Evolutionary conservation across 164 flowering plant species (phyloP), one percentile per base, ranked within the genome.

Genomic region (Umbilicus rupestris): DNA sequence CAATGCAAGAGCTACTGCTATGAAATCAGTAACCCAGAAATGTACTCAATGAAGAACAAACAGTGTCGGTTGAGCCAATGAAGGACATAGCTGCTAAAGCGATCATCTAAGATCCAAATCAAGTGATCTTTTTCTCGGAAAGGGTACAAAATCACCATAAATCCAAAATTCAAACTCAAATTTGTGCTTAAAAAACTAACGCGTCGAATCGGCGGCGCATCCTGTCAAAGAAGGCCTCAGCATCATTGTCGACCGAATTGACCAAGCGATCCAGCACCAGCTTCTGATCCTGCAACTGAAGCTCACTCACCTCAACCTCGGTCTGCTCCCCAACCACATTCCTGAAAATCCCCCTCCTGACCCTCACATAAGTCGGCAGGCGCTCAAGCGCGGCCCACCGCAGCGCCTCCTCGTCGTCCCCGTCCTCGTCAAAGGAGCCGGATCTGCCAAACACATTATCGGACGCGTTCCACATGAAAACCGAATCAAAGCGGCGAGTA

Each of bases 331-430:
- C 98, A 52, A 71, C 78, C 17, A 83, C 24, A 69, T 87, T 76
- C 70, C 70, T 74, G 74, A 94, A 89, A 60, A 91, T 80, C 5
- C 98, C 98, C 42, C 83, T 74, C 37, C 97, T 82, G 3, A 79
- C 90, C 5, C 98, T 78, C 11, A 69, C 69, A 69, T 84, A 89
- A 10, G 98, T 91, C 19, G 96, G 98, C 39, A 94, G 74, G 70
- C 98, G 69, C 84, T 94, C 92, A 69, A 94, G 73, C 65, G 95
- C 98, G n/a, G 96, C 98, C 98, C 97, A 94, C 39, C 79, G 68
- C 7, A 94, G 78, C 37, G 87, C 98, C 77, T 86, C 90, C 81
- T 90, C 98, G 31, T 93, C 98, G 11, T 81, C 87, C 0, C 73
- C 83, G 0, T 74, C 85, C 66, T 87, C 95, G 63, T 80, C 69